Evolutionary conservation across 306 rosid species (phyloP).

Genomic region (Lathyrus tuberosus): DNA sequence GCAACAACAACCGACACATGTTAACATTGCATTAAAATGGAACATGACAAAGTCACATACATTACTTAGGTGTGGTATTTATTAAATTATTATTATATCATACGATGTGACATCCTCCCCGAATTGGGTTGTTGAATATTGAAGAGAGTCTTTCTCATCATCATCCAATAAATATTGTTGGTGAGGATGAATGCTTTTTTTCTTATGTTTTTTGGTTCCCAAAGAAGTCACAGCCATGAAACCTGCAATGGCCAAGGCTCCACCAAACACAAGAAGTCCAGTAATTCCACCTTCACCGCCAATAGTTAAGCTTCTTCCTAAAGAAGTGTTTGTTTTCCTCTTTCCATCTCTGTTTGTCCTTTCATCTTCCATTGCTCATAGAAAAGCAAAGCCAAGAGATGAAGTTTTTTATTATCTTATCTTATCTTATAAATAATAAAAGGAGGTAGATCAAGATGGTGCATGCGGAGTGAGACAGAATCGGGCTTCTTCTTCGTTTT

Average conservation of each 20-base stretch:
- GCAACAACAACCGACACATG: constrained; percentile 12
- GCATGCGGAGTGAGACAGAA: constrained; percentile 30
- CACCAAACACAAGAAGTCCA: constrained; percentile 54
- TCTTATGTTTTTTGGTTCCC: constrained; percentile 31
- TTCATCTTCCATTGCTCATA: constrained; percentile 29
- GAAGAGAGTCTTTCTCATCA: constrained; percentile 18
- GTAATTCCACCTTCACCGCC: constrained; percentile 45
- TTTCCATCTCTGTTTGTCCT: constrained; percentile 34
- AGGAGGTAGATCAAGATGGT: background rate
- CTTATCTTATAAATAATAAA: background rate
- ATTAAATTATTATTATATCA: background rate
- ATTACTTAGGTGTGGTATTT: background rate
- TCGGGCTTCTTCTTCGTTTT: constrained; percentile 27
- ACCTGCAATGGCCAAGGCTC: constrained; percentile 58
- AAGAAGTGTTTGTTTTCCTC: constrained; percentile 24
- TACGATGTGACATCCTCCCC: constrained; percentile 37
- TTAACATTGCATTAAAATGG: background rate
- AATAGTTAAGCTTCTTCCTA: constrained; percentile 15
- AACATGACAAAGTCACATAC: background rate
- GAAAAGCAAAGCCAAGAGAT: constrained; percentile 3
- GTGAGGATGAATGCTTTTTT: constrained; percentile 18
- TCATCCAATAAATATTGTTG: constrained; percentile 27
- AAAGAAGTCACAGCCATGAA: constrained; percentile 45
- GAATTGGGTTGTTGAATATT: constrained; percentile 8
- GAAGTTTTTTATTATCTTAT: constrained; percentile 20